These are phyloP conservation scores for Citeromyces nyonsensis DNA, from an alignment of 805 yeast genomes.

Conservation along the genomic window DNA sequence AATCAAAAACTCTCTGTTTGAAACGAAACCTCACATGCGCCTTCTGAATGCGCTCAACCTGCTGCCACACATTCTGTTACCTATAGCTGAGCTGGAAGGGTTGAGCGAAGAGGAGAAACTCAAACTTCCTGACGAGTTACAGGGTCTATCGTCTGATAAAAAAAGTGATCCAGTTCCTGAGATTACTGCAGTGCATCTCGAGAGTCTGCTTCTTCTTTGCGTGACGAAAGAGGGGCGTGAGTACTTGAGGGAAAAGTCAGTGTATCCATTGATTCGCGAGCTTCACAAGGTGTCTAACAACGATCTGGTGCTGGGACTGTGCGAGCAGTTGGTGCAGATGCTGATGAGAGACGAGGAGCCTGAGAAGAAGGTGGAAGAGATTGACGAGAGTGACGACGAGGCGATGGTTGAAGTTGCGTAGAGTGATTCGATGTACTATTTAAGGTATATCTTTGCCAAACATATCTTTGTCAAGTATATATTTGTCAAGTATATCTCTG, in stretches of 20 bases:
- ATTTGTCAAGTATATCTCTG: too few species aligned
- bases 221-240: constrained; percentile 66
- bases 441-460: too few species aligned
- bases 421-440: constrained; percentile 2
- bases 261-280: constrained; percentile 78
- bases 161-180: constrained; percentile 56
- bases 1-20: constrained; percentile 80
- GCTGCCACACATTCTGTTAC: constrained; percentile 69
- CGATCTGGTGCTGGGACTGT: constrained; percentile 38
- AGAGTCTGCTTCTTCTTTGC: constrained; percentile 64
- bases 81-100: constrained; percentile 61
- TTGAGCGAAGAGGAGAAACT: constrained; percentile 76
- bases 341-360: constrained; percentile 82
- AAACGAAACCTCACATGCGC: constrained; percentile 46
- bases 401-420: constrained; percentile 37
- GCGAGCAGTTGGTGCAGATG: constrained; percentile 80
- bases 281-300: constrained; percentile 43
- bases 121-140: constrained; percentile 79
- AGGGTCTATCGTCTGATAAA: constrained; percentile 62
- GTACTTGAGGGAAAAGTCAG: constrained; percentile 61
- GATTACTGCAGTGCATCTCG: constrained; percentile 59
- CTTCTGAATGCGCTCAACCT: constrained; percentile 58
- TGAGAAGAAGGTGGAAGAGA: constrained; percentile 16
- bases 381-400: constrained; percentile 30
- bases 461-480: too few species aligned